phyloP scores from a whole-genome alignment of 345 rosid species.

The Stellera chamaejasme region DNA sequence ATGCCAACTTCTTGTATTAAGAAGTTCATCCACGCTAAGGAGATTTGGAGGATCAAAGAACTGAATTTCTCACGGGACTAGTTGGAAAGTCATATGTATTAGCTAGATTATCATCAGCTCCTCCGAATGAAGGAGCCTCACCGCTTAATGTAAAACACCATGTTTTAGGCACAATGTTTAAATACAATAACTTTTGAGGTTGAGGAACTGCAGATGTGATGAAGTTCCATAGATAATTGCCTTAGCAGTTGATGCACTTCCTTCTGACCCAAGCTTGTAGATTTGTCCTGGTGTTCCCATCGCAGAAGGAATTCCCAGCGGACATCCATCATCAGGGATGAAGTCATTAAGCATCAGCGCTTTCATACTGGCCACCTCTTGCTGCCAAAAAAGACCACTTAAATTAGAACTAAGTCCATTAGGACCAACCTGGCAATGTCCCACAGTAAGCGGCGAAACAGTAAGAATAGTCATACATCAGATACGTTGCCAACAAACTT shows the following conservation, averaged over 20 bases:
- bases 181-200: not conserved
- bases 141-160: constrained; percentile 15
- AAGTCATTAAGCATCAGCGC: constrained; percentile 49
- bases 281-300: constrained; percentile 31
- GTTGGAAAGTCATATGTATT: constrained; percentile 32
- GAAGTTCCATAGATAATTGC: constrained; percentile 11
- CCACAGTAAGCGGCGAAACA: constrained; percentile 3
- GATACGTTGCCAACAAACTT: constrained; percentile 46
- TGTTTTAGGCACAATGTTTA: not conserved
- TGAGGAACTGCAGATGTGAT: not conserved
- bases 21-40: constrained; percentile 52
- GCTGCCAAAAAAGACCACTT: constrained; percentile 23
- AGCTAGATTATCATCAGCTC: constrained; percentile 26
- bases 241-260: constrained; percentile 16
- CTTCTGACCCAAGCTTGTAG: constrained; percentile 22
- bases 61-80: constrained; percentile 19
- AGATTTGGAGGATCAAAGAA: constrained; percentile 25
- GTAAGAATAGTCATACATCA: constrained; percentile 24
- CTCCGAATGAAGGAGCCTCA: constrained; percentile 26
- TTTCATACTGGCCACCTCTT: constrained; percentile 28
- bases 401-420: constrained; percentile 6
- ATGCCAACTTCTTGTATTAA: constrained; percentile 37
- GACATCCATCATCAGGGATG: constrained; percentile 53
- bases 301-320: constrained; percentile 40
- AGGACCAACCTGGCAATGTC: not conserved